Evolutionary conservation across 805 yeast genomes (phyloP), one percentile per base, ranked within the genome.

Genomic region (Pichia gijzeniarum): DNA sequence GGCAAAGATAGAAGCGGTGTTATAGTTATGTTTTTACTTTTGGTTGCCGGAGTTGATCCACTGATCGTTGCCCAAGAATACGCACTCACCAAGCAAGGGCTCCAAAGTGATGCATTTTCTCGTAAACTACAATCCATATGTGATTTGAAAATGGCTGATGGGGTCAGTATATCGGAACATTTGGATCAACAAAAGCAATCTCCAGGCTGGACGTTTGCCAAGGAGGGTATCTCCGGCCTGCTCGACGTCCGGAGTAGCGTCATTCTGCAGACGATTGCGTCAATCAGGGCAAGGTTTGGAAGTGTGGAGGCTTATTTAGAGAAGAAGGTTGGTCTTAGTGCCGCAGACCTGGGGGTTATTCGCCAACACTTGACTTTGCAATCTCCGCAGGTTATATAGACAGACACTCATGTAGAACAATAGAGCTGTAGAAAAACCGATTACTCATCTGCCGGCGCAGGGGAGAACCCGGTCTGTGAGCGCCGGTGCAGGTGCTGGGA

Each of bases 1-100:
- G 95, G 95, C 2, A 87, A 86, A 60, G 95, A 87, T 59, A 73
- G 95, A 37, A 86, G 95, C 0, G 95, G 95, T 0, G 70, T 85
- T 13, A 59, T 84, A 51, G 74, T 81, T 2, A 84, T 87, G 79
- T 60, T 87, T 49, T 67, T 86, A 5, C 67, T 86, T 38, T 64
- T 78, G 17, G 59, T 85, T 8, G 64, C 76, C 5, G 90, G 85
- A 0, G 85, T 86, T 3, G 87, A 82, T 48, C 69, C 71, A 12
- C 76, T 77, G 51, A 76, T 79, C 1, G 70, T 86, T 33, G 79
- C 87, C 1, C 73, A 79, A 51, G 96, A 87, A 57, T 88, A 85
- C 56, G 93, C 83, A 58, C 64, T 87, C 55, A 84, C 95, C 1
- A 70, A 82, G 0, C 59, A 73, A 38, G 95, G 95, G 32, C n/a